Evolutionary conservation across 2,329 filamentous ascomycete species (phyloP), one percentile per base, ranked within the genome.

Genomic region (Colletotrichum cereale): DNA sequence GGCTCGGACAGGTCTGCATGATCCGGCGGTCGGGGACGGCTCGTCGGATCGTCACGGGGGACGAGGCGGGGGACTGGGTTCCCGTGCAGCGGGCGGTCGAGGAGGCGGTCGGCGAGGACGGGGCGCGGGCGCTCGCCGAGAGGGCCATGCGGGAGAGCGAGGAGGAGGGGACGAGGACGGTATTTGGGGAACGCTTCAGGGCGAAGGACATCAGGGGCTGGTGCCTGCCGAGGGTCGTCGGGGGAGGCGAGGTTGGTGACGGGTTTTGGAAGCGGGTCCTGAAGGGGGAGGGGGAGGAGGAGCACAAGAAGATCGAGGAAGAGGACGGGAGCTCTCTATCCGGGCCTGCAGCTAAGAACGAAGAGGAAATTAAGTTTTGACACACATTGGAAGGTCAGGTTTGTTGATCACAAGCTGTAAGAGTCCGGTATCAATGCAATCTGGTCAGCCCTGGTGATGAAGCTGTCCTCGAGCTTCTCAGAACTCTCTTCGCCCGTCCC

Each of bases 171-270:
- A 8, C 34, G 31, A 61, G 53, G 36, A 53, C 58, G 38, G 29
- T 73, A 0, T 73, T 62, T n/a, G 71, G 71, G 11, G 34, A 40
- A 11, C 18, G 14, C 31, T 42, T 73, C 0, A n/a, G 26, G n/a
- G 66, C 44, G 16, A 52, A 5, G 31, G 71, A 73, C 26, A 11
- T 26, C 34, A 58, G 29, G 62, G 52, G 42, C 1, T 73, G 67
- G 63, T 67, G 56, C 44, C 53, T 48, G 24, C 55, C 62, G 26
- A 47, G 11, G 40, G 53, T 6, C 3, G 34, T 38, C 16, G n/a
- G 40, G 53, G 36, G 29, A 3, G 38, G 31, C 8, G 62, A 5
- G 0, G 31, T 16, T 12, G 67, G 47, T 21, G 56, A 29, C 29
- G 42, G 34, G 10, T 34, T 24, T 42, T 42, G 55, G 48, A 57